Percentiles rank a stretch among this genome's conserved stretches.
Evolutionary conservation across 2,329 filamentous ascomycete species (phyloP).

Genomic region (Penicillium janthinellum): DNA sequence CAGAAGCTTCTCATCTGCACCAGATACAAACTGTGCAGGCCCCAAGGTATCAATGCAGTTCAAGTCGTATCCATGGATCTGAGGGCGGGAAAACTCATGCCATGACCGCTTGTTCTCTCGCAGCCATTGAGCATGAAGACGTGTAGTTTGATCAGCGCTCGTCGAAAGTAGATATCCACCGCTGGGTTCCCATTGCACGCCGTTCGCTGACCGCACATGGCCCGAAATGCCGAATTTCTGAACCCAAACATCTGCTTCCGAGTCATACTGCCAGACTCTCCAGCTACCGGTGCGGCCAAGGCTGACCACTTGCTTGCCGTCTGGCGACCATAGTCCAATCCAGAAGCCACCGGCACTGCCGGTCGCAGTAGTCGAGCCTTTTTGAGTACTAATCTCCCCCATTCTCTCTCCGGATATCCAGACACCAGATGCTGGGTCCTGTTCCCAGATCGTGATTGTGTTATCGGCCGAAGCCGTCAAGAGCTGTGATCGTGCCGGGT

Average conservation of each 20-base stretch:
- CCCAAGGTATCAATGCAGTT: conserved; percentile 86
- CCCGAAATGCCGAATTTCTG: conserved; percentile 78
- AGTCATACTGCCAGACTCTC: conserved; percentile 76
- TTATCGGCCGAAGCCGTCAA: conserved; percentile 94
- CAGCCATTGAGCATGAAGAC: conserved; percentile 80
- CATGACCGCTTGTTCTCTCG: conserved; percentile 61
- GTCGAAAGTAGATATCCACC: conserved; percentile 88
- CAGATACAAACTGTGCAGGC: conserved; percentile 79
- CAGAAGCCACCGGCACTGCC: conserved; percentile 96
- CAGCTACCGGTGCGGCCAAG: conserved; percentile 91
- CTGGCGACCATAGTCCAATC: conserved; percentile 88
- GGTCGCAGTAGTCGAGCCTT: conserved; percentile 93
- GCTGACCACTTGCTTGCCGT: conserved; percentile 73
- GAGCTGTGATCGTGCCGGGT: conserved; percentile 64
- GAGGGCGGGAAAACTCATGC: conserved; percentile 94
- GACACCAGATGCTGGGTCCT: conserved; percentile 79
- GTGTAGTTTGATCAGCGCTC: conserved; percentile 87
- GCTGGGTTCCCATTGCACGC: conserved; percentile 78
- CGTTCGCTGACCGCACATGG: conserved; percentile 79
- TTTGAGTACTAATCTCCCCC: conserved; percentile 91
- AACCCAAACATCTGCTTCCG: conserved; percentile 67
- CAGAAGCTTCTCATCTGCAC: conserved; percentile 96
- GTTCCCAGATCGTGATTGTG: conserved; percentile 89
- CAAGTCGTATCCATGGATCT: conserved; percentile 97
- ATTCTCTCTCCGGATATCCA: conserved; percentile 86